Evolutionary conservation across 1,139 yeast species (phyloP).

Genomic region (Wickerhamomyces sp.): DNA sequence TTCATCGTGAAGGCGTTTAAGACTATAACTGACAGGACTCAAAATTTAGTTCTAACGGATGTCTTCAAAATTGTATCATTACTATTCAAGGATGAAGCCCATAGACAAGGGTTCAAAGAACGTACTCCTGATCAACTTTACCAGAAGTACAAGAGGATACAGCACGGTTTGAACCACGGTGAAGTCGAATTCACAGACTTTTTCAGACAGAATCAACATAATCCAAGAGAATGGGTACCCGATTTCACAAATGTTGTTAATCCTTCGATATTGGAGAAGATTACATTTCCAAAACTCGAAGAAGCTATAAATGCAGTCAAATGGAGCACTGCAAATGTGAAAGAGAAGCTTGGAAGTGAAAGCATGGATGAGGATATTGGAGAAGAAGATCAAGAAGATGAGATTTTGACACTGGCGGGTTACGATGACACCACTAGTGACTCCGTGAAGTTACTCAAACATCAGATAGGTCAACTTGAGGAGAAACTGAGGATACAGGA

Average conservation of each 20-base stretch:
- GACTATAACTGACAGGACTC: slow-evolving; percentile 13
- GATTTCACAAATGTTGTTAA: slow-evolving; percentile 11
- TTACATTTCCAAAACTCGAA: slow-evolving; percentile 14
- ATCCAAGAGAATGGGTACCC: slow-evolving; percentile 21
- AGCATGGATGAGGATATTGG: slow-evolving; percentile 3
- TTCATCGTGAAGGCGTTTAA: slow-evolving; percentile 20
- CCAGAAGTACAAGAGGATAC: slow-evolving; percentile 23
- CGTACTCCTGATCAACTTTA: slow-evolving; percentile 23
- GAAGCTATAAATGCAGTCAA: slow-evolving; percentile 13
- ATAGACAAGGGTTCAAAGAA: slow-evolving; percentile 18
- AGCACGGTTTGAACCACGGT: slow-evolving; percentile 20
- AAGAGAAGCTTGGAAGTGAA: not conserved
- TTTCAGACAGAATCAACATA: slow-evolving; percentile 16
- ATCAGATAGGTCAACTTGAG: slow-evolving; percentile 2
- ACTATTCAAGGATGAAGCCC: slow-evolving; percentile 19
- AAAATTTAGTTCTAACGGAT: slow-evolving; percentile 18
- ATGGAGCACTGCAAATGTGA: slow-evolving; percentile 6
- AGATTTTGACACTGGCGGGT: slow-evolving; percentile 16
- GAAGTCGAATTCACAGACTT: slow-evolving; percentile 17
- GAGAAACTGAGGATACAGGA: slow-evolving; percentile 3
- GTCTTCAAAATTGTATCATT: slow-evolving; percentile 18
- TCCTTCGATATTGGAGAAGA: slow-evolving; percentile 10
- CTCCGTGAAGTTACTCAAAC: slow-evolving; percentile 1
- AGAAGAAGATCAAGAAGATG: slow-evolving; percentile 11
- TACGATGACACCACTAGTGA: slow-evolving; percentile 6